Evolutionary conservation across 352 stramenopile genomes (phyloP), one percentile per base, ranked within the genome.

Genomic region (Globisporangium canariense): DNA sequence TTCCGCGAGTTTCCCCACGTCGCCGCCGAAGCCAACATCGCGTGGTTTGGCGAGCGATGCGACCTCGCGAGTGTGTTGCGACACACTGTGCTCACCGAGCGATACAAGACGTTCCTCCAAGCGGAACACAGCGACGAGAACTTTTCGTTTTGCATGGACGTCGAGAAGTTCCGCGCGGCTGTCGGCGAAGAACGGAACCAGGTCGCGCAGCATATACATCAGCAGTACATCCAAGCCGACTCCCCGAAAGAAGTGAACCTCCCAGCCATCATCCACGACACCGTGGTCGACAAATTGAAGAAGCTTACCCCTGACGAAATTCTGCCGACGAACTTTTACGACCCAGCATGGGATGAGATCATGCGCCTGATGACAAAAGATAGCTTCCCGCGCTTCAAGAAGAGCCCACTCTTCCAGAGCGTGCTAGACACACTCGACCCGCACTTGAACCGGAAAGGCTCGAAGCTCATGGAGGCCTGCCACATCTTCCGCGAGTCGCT

Each of bases 81-180:
- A 2, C 84, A 93, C 57, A 75, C 68, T 0, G 65, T 84, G 8
- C 74, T 90, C 20, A 88, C 72, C 1, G 64, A 89, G 47, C 77
- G 79, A 4, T 91, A 90, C 60, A 73, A 83, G 54, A 60, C 78
- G 0, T 93, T 93, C 51, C 69, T 90, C 0, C 74, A 86, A 57
- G 74, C 82, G 4, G 84, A 93, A 57, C 83, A 91, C 53, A 91
- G 82, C 14, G 84, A 91, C 43, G 84, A 93, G 52, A 93, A 93
- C 60, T 90, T 87, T 46, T 69, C 78, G 25, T 93, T 93, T 52
- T 89, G 83, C 50, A 65, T 88, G 28, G 79, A 89, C 40, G 74
- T 93, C 13, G 77, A 90, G 36, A 76, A 73, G 49, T 91, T 83
- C 38, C 77, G 80, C 9, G 38, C 58, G 0, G 52, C 70, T 0